Conservation (phyloP, 805 yeast genomes). For the Ogataea salicorniae region DNA sequence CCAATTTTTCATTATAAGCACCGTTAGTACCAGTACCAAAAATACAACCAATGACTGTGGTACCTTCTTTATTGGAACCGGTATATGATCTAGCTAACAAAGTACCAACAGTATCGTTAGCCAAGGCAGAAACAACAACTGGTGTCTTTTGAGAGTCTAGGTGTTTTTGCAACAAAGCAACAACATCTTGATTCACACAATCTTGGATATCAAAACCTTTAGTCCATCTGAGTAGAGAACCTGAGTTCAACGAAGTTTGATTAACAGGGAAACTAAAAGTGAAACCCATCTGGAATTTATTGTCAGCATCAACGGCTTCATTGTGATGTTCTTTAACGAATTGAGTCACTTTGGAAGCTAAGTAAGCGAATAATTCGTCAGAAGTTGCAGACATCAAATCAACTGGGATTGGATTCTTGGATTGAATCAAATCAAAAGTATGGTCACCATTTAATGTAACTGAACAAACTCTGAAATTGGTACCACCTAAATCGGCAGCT, state of each 20-base stretch:
- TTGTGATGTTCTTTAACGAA: constrained; percentile 67
- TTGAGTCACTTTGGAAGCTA: constrained; percentile 63
- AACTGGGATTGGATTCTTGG: constrained; percentile 73
- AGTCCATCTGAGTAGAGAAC: constrained; percentile 90
- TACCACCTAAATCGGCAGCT: constrained; percentile 96
- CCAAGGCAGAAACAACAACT: constrained; percentile 76
- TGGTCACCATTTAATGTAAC: constrained; percentile 72
- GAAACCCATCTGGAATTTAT: constrained; percentile 71
- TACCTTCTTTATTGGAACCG: constrained; percentile 57
- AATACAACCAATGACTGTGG: constrained; percentile 82
- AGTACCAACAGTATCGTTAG: constrained; percentile 96
- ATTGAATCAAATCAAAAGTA: constrained; percentile 70
- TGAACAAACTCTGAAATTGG: constrained; percentile 93
- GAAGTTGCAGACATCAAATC: constrained; percentile 66
- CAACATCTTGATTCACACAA: constrained; percentile 81
- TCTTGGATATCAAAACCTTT: constrained; percentile 89
- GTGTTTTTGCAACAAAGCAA: constrained; percentile 62
- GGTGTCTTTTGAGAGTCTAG: constrained; percentile 56
- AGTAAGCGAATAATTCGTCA: constrained; percentile 63
- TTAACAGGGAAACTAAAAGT: constrained; percentile 92
- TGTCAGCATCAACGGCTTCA: constrained; percentile 14
- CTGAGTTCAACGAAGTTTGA: constrained; percentile 75
- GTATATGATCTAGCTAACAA: constrained; percentile 82
- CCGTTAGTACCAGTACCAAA: constrained; percentile 99
- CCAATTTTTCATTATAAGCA: constrained; percentile 78